Percentiles rank a stretch among this genome's conserved stretches.
phyloP scores from a whole-genome alignment of 805 yeast genomes.

The Sugiyamaella qingdaonensis region DNA sequence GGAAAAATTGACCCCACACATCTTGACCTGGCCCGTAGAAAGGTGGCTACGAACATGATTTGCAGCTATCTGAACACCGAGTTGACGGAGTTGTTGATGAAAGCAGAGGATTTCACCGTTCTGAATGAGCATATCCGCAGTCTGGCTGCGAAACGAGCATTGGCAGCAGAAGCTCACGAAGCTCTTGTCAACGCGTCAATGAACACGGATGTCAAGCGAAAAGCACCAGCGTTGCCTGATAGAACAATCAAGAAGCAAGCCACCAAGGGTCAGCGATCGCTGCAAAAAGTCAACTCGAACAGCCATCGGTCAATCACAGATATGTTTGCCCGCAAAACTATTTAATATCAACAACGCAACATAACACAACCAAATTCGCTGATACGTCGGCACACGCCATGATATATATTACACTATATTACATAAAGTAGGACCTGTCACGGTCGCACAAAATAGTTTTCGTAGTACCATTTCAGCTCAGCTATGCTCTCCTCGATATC shows the following conservation, averaged over 20 bases:
- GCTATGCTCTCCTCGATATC: conserved; percentile 87
- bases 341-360: background rate
- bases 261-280: conserved; percentile 15
- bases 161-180: conserved; percentile 19
- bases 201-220: conserved; percentile 10
- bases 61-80: conserved; percentile 17
- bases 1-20: conserved; percentile 18
- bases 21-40: conserved; percentile 16
- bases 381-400: background rate
- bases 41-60: conserved; percentile 18
- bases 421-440: background rate
- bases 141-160: conserved; percentile 18
- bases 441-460: conserved; percentile 47
- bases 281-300: conserved; percentile 21
- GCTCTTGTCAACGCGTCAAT: conserved; percentile 15
- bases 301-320: conserved; percentile 29
- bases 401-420: background rate
- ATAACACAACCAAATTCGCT: background rate
- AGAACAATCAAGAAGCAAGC: conserved; percentile 11
- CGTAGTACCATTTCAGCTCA: conserved; percentile 73
- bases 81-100: conserved; percentile 8
- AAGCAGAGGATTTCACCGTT: conserved; percentile 19
- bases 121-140: conserved; percentile 22
- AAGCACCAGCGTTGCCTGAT: conserved; percentile 7
- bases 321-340: conserved; percentile 30